Evolutionary conservation across 345 rosid genomes (phyloP).

Genomic region (Syzygium oleosum): DNA sequence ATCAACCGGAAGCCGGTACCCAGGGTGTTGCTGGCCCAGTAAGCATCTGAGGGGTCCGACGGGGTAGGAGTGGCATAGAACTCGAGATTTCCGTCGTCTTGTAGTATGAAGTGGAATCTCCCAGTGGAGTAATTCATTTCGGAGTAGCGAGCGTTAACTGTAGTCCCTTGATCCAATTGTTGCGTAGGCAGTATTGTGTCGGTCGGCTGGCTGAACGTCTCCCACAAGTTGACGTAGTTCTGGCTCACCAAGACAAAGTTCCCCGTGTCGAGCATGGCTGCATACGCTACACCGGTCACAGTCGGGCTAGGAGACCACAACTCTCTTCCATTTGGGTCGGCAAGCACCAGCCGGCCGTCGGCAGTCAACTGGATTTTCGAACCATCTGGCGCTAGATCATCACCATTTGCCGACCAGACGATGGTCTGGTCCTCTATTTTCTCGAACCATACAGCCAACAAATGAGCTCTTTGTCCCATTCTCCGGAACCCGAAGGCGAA

Average conservation of each 20-base stretch:
- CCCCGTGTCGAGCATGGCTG: slow-evolving; percentile 39
- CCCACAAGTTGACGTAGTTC: slow-evolving; percentile 22
- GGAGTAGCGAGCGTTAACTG: slow-evolving; percentile 17
- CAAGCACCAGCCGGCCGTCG: slow-evolving; percentile 22
- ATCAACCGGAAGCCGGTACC: slow-evolving; percentile 13
- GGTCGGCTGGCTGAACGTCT: slow-evolving; percentile 36
- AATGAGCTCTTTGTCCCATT: slow-evolving; percentile 2
- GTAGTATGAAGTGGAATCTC: slow-evolving; percentile 16
- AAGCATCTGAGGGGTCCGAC: not conserved
- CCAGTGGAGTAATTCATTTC: slow-evolving; percentile 23
- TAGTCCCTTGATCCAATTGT: not conserved
- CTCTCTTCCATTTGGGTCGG: slow-evolving; percentile 8
- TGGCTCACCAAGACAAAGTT: slow-evolving; percentile 27
- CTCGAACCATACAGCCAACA: slow-evolving; percentile 29
- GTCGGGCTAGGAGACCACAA: slow-evolving; percentile 15
- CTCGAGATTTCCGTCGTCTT: slow-evolving; percentile 18
- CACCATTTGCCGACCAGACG: slow-evolving; percentile 36
- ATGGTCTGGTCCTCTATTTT: slow-evolving; percentile 29
- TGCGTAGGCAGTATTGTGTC: slow-evolving; percentile 49
- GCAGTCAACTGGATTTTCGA: slow-evolving; percentile 25
- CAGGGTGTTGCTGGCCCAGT: slow-evolving; percentile 8
- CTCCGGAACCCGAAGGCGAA: slow-evolving; percentile 39
- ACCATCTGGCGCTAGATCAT: slow-evolving; percentile 14
- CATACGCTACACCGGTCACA: slow-evolving; percentile 19
- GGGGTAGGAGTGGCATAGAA: slow-evolving; percentile 12